Evolutionary conservation across 2,329 filamentous ascomycete genomes (phyloP).

Genomic region (Bipolaris zeicola): DNA sequence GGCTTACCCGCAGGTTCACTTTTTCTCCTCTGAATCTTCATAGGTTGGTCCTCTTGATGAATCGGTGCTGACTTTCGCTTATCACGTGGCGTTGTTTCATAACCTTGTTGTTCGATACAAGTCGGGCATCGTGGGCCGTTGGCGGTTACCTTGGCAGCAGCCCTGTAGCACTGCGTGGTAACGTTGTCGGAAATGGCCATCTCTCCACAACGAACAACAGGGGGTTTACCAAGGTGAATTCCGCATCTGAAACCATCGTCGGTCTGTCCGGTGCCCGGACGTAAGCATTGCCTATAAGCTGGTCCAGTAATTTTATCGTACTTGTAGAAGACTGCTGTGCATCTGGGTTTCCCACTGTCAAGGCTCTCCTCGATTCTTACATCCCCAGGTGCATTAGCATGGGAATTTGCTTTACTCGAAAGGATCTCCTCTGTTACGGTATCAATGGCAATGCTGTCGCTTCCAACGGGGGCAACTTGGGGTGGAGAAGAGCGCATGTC

Average conservation of each 20-base stretch:
- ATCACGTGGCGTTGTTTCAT: not conserved
- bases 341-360: constrained; percentile 9
- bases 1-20: not conserved
- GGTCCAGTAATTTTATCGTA: constrained; percentile 2
- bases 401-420: not conserved
- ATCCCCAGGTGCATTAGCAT: not conserved
- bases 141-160: not conserved
- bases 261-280: constrained; percentile 1
- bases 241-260: constrained; percentile 5
- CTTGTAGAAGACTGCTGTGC: constrained; percentile 11
- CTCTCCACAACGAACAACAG: constrained; percentile 6
- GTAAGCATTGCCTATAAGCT: constrained; percentile 12
- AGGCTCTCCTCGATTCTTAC: constrained; percentile 5
- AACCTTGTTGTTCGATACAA: not conserved
- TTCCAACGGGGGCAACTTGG: not conserved
- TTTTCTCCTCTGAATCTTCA: not conserved
- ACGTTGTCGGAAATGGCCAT: not conserved
- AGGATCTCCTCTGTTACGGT: not conserved
- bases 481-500: not conserved
- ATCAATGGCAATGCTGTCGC: not conserved
- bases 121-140: not conserved
- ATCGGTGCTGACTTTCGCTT: constrained; percentile 2
- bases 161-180: not conserved
- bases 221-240: constrained; percentile 3
- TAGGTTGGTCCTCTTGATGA: not conserved